These are phyloP conservation scores for Botrytis cinerea DNA, from an alignment of 2,329 filamentous ascomycete genomes.

Conservation along the genomic window DNA sequence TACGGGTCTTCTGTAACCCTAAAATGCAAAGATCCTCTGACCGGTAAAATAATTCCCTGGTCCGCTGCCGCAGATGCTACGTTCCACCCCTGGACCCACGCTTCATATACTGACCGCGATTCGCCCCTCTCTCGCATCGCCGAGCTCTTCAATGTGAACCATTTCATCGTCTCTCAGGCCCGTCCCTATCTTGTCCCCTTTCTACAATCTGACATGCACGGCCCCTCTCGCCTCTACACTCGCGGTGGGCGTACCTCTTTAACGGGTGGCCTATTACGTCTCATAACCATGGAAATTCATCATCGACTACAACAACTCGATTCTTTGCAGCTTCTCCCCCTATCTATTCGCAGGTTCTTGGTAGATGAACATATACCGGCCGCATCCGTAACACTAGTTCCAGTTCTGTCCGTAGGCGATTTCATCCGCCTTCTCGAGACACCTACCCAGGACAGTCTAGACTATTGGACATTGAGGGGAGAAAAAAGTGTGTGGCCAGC, in stretches of 20 bases:
- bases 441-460: slow-evolving; percentile 71
- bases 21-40: slow-evolving; percentile 63
- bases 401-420: slow-evolving; percentile 71
- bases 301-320: slow-evolving; percentile 83
- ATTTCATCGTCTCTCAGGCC: slow-evolving; percentile 92
- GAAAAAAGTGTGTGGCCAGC: slow-evolving; percentile 92
- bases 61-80: slow-evolving; percentile 51
- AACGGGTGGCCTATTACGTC: slow-evolving; percentile 61
- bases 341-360: slow-evolving; percentile 70
- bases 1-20: slow-evolving; percentile 55
- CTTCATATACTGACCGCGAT: slow-evolving; percentile 55
- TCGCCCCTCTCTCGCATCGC: slow-evolving; percentile 63
- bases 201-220: slow-evolving; percentile 76
- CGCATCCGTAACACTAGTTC: slow-evolving; percentile 77
- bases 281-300: slow-evolving; percentile 74
- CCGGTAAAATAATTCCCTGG: slow-evolving; percentile 62
- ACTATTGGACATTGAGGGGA: slow-evolving; percentile 83
- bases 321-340: slow-evolving; percentile 70
- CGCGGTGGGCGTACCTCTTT: slow-evolving; percentile 59
- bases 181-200: slow-evolving; percentile 88
- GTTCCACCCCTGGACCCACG: slow-evolving; percentile 57
- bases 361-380: slow-evolving; percentile 82
- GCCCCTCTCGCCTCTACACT: slow-evolving; percentile 63
- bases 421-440: slow-evolving; percentile 80
- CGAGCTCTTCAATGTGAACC: slow-evolving; percentile 74